Evolutionary conservation across 176 grass and related monocot species (phyloP), one percentile per base, ranked within the genome.

Genomic region (Musa troglodytarum): DNA sequence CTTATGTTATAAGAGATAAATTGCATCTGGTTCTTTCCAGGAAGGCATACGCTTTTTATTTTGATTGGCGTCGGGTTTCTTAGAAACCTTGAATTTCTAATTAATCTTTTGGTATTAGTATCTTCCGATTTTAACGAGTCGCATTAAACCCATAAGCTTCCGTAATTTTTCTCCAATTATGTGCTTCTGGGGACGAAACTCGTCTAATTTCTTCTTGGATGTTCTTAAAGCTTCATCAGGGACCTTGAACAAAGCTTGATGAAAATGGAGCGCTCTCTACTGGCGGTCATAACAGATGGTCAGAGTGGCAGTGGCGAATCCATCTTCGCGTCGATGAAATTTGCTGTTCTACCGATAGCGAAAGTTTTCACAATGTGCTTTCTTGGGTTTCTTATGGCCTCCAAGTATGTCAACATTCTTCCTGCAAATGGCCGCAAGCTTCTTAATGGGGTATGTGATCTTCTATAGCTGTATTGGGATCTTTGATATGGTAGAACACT

Each of bases 291-390:
- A 22, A 78, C 49, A 8, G 86, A 80, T 63, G 76, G 76, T 12
- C 96, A 95, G 75, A 85, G 88, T 7, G 86, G 90, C 12, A 22
- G 71, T 0, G 79, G 68, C 11, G 86, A 89, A 43, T 94, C 96
- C 69, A 73, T 99, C 69, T 68, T 95, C 3, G 75, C 85, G 24
- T 92, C 88, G 61, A 74, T 95, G 53, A 92, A 89, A 82, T 99
- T 95, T 3, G 91, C 96, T 26, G 62, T 95, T 52, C 66, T 99
- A 74, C 96, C 96, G 63, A 95, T 99, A 68, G 96, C 96, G 17
- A 99, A 99, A 78, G 96, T 99, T 66, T 99, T 99, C 70, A 89
- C 96, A 0, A 92, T 99, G 84, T 99, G 96, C 80, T 99, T 99
- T 81, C 89, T 99, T 88, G 96, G 96, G 11, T 94, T 86, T 88